These are phyloP conservation scores for button mushroom (Agaricus bisporus) DNA, from an alignment of 768 basidiomycete species.

Conservation along the genomic window DNA sequence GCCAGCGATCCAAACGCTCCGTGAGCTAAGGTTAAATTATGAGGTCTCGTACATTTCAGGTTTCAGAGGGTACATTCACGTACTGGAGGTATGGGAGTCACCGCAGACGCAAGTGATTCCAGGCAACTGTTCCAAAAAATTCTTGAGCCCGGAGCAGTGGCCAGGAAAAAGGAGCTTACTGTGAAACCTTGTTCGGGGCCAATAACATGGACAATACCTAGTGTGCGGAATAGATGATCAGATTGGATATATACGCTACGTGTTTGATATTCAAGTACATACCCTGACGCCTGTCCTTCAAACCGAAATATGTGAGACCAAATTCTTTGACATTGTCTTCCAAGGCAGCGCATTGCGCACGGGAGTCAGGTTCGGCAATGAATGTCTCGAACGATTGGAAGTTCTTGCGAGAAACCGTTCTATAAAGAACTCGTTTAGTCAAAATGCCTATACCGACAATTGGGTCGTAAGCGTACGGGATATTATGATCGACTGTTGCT, in stretches of 20 bases:
- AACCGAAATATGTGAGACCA: conserved; percentile 87
- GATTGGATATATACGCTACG: conserved; percentile 2
- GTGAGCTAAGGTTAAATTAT: conserved; percentile 47
- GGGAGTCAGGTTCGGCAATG: conserved; percentile 79
- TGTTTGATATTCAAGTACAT: conserved; percentile 2
- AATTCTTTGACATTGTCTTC: conserved; percentile 91
- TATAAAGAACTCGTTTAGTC: conserved; percentile 19
- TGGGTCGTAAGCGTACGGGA: conserved; percentile 51
- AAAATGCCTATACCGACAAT: neutral
- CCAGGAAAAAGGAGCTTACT: conserved; percentile 26
- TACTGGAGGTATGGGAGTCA: conserved; percentile 91
- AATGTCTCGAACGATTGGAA: conserved; percentile 68
- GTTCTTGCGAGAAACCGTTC: conserved; percentile 69
- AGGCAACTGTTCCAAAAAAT: conserved; percentile 43
- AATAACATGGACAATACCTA: conserved; percentile 84
- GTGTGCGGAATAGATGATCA: conserved; percentile 12
- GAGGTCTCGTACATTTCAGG: neutral
- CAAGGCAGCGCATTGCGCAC: conserved; percentile 76
- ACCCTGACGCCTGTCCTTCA: conserved; percentile 88
- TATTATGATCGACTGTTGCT: conserved; percentile 85
- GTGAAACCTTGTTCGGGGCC: conserved; percentile 95
- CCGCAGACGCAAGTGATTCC: conserved; percentile 85
- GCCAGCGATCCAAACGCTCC: conserved; percentile 91
- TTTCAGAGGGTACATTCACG: conserved; percentile 19
- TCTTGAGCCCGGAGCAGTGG: neutral